phyloP scores from a whole-genome alignment of 257 asterid species.

The Cynanchum wilfordii region DNA sequence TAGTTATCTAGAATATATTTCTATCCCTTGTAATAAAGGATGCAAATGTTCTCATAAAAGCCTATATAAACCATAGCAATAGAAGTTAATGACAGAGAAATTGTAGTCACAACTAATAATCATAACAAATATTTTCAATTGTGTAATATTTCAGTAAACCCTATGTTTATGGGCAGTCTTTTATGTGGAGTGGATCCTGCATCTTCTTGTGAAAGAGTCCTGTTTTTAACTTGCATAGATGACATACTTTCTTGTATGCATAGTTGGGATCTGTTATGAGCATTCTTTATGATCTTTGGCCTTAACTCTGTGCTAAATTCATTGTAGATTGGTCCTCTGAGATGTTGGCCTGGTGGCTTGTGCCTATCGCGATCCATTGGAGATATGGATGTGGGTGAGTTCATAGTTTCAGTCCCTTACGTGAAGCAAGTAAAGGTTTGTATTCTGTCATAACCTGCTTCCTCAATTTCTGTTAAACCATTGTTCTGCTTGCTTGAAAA shows the following conservation, averaged over 20 bases:
- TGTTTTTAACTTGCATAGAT: neutral
- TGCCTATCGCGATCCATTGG: slow-evolving; percentile 98
- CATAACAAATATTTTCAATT: neutral
- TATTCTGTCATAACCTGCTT: neutral
- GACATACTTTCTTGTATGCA: neutral
- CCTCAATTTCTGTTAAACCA: neutral
- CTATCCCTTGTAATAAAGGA: neutral
- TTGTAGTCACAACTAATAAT: neutral
- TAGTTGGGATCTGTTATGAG: neutral
- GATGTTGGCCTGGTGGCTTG: slow-evolving; percentile 99
- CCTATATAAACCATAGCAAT: neutral
- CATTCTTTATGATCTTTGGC: slow-evolving; percentile 6
- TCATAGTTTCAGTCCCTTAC: slow-evolving; percentile 88
- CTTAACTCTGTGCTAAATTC: slow-evolving; percentile 14
- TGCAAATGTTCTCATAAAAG: neutral
- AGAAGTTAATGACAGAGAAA: neutral
- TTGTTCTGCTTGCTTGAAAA: slow-evolving; percentile 7
- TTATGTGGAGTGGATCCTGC: neutral
- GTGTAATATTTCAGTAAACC: neutral
- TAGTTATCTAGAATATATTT: neutral
- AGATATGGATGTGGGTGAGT: slow-evolving; percentile 98
- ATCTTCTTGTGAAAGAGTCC: neutral
- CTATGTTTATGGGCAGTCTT: neutral
- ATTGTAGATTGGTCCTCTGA: slow-evolving; percentile 87
- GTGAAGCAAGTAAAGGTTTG: slow-evolving; percentile 99